Evolutionary conservation across 352 stramenopile species (phyloP).

Genomic region (Nothophytophthora sp.): DNA sequence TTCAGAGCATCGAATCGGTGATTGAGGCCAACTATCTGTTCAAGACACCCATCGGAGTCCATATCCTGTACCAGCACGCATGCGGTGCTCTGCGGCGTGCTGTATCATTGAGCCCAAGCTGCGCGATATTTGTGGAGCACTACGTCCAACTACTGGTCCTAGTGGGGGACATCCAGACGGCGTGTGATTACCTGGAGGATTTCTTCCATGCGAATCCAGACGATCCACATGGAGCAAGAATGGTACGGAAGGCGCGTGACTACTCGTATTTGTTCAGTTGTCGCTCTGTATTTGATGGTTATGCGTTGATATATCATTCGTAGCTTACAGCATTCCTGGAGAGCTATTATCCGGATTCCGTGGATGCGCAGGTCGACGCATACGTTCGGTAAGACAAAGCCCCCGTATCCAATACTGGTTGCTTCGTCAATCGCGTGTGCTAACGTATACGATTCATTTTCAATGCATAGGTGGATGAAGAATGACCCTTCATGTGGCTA

Average conservation of each 20-base stretch:
- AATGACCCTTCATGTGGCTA: conserved; percentile 49
- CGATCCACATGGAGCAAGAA: conserved; percentile 62
- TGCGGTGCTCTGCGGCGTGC: conserved; percentile 54
- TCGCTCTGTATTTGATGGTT: neutral
- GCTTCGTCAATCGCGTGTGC: neutral
- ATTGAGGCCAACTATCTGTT: conserved; percentile 66
- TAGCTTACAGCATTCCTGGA: conserved; percentile 45
- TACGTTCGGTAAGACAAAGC: conserved; percentile 26
- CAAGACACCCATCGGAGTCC: conserved; percentile 62
- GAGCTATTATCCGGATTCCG: conserved; percentile 49
- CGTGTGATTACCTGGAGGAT: conserved; percentile 74
- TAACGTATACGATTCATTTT: conserved; percentile 4
- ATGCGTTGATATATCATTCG: neutral
- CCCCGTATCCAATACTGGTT: neutral
- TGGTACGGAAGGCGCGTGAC: too few species aligned
- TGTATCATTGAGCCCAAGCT: conserved; percentile 53
- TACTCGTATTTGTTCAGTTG: too few species aligned
- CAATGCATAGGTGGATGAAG: conserved; percentile 49
- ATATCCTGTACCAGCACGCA: conserved; percentile 79
- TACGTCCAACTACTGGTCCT: conserved; percentile 76
- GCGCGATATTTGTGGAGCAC: conserved; percentile 65
- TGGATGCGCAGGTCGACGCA: conserved; percentile 36
- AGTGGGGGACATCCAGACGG: conserved; percentile 51
- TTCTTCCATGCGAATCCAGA: conserved; percentile 60
- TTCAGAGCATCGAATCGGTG: conserved; percentile 31